Percentiles rank a stretch among this genome's conserved stretches.
Evolutionary conservation across 371 early-diverging fungal species (phyloP).

Genomic region (Apophysomyces elegans): DNA sequence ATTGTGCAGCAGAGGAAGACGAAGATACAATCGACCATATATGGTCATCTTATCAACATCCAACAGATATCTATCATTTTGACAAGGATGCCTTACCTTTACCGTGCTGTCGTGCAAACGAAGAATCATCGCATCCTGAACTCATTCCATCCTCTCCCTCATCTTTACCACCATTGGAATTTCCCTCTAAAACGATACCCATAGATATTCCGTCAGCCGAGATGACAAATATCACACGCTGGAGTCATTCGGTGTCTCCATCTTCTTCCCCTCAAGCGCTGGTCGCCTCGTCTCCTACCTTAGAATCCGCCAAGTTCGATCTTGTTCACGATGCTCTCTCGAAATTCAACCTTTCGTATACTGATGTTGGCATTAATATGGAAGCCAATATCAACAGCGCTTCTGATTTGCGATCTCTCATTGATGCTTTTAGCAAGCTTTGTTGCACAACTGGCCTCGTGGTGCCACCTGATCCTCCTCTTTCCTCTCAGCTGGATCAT

Average conservation of each 20-base stretch:
- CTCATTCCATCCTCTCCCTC: conserved; percentile 7
- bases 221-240: background rate
- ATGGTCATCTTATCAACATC: conserved; percentile 6
- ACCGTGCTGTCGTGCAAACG: background rate
- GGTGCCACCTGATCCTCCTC: conserved; percentile 13
- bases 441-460: conserved; percentile 11
- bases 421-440: conserved; percentile 32
- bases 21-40: conserved; percentile 1
- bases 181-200: conserved; percentile 8
- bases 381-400: conserved; percentile 31
- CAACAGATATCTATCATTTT: conserved; percentile 2
- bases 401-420: conserved; percentile 30
- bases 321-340: conserved; percentile 21
- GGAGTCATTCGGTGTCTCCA: background rate
- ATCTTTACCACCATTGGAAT: conserved; percentile 6
- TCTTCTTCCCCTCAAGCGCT: background rate
- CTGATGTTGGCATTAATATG: conserved; percentile 33
- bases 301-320: background rate
- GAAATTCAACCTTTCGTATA: conserved; percentile 31
- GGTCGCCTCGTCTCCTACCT: background rate
- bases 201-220: conserved; percentile 16
- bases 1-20: background rate
- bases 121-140: background rate
- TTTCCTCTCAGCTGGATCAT: conserved; percentile 6
- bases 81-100: conserved; percentile 4